These are phyloP conservation scores for Ilyonectria mors-panacis DNA, from an alignment of 2,329 filamentous ascomycete genomes.

Conservation along the genomic window DNA sequence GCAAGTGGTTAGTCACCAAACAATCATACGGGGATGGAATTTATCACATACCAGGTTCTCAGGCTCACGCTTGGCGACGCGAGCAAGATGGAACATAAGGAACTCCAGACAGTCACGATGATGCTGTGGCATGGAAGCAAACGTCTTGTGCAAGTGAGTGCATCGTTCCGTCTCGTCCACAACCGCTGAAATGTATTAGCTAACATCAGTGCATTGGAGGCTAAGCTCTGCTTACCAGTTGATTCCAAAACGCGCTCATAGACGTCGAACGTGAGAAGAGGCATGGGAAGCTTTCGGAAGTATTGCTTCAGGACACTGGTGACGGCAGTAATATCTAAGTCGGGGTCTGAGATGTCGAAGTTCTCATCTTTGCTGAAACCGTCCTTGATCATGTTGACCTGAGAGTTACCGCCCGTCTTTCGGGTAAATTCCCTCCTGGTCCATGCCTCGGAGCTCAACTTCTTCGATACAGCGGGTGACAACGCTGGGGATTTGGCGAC, in stretches of 20 bases:
- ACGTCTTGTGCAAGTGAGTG: slow-evolving; percentile 78
- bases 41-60: slow-evolving; percentile 81
- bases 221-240: slow-evolving; percentile 68
- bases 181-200: slow-evolving; percentile 66
- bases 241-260: slow-evolving; percentile 93
- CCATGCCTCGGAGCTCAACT: slow-evolving; percentile 96
- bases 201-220: background rate
- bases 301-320: slow-evolving; percentile 98
- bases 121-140: slow-evolving; percentile 83
- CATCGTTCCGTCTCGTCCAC: slow-evolving; percentile 77
- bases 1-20: slow-evolving; percentile 34
- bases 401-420: slow-evolving; percentile 94
- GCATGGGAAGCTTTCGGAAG: slow-evolving; percentile 91
- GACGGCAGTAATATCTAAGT: slow-evolving; percentile 95
- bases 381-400: slow-evolving; percentile 90
- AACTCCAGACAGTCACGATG: slow-evolving; percentile 95
- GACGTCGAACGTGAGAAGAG: slow-evolving; percentile 91
- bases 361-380: slow-evolving; percentile 91
- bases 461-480: slow-evolving; percentile 96
- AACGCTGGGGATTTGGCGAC: slow-evolving; percentile 89
- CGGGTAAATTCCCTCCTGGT: slow-evolving; percentile 97
- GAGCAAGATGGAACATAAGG: slow-evolving; percentile 91
- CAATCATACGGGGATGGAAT: background rate
- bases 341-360: slow-evolving; percentile 93
- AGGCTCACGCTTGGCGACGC: slow-evolving; percentile 85